Evolutionary conservation across 495 filamentous ascomycete genomes (phyloP), one percentile per base, ranked within the genome.

Genomic region (Hypoxylon subgilvum): DNA sequence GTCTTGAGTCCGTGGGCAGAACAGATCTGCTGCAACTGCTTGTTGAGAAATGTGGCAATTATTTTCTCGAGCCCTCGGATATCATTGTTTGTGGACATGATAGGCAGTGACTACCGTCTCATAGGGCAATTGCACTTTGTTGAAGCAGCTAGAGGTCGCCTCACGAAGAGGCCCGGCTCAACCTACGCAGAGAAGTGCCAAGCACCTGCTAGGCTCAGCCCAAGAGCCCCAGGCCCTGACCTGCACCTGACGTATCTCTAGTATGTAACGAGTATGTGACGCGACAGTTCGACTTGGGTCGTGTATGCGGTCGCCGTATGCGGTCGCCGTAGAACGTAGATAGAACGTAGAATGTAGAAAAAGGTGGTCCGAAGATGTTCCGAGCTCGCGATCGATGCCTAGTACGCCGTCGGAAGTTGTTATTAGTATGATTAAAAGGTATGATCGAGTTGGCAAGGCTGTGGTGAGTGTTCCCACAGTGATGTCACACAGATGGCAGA

Each of bases 11-110:
- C 80, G 69, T 93, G 87, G 49, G 75, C 74, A 32, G 81, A 82
- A 62, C 92, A 84, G 60, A 97, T 87, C 12, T 75, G 70, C 54
- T 91, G 89, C 31, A 98, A 82, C 44, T 88, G 81, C 22, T 79
- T 79, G 70, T 92, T 92, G 56, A 88, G 79, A 22, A 78, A 53
- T 1, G 71, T 67, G 4, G 61, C 61, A 13, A 67, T 48, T 14
- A 48, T 48, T 50, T 57, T 56, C 57, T 67, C 67, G 25, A 80
- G 70, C 30, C 62, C 48, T 49, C 76, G 73, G 54, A 74, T 74
- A 56, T 77, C 86, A 73, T 57, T 76, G 71, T 80, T 85, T 76
- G 57, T 57, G 14, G 55, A 42, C 60, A 70, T 70, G 44, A 21
- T 43, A 25, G 42, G 40, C 40, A 32, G 28, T 42, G 23, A 56